phyloP scores from a whole-genome alignment of 106 monocot species.

The Dendrobium catenatum region DNA sequence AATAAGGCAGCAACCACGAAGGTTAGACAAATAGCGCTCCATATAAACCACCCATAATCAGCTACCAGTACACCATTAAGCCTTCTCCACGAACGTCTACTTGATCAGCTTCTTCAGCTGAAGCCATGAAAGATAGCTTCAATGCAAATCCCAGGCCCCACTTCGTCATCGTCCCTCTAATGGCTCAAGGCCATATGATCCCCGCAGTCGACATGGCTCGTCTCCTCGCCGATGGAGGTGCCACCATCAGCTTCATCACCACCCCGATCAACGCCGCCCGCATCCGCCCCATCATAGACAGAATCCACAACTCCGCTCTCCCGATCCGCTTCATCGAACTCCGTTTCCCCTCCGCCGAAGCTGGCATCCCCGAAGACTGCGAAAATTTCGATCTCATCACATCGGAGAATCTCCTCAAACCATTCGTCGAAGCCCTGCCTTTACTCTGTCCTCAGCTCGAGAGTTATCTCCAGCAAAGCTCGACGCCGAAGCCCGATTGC shows the following conservation, averaged over 20 bases:
- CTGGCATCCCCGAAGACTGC: conserved; percentile 6
- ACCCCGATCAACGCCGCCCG: conserved; percentile 15
- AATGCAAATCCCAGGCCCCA: not conserved
- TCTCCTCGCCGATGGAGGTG: conserved; percentile 6
- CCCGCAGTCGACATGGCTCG: conserved; percentile 17
- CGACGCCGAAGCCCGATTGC: conserved; percentile 12
- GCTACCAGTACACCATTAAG: too few relatives aligned
- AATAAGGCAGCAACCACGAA: too few relatives aligned
- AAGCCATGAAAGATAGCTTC: too few relatives aligned
- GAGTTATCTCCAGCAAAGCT: conserved; percentile 1
- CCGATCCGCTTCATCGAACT: conserved; percentile 13
- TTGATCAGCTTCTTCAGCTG: too few relatives aligned
- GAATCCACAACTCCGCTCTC: not conserved
- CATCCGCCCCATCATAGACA: conserved; percentile 1
- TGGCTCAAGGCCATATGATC: conserved; percentile 17
- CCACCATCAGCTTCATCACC: conserved; percentile 9
- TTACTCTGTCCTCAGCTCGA: not conserved
- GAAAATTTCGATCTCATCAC: conserved; percentile 14
- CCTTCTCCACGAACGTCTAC: too few relatives aligned
- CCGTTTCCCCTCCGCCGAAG: conserved; percentile 6
- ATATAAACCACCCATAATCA: too few relatives aligned
- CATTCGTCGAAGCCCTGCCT: not conserved
- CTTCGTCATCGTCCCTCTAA: conserved; percentile 7
- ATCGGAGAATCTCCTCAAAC: not conserved
- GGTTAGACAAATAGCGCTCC: too few relatives aligned